Evolutionary conservation across 768 basidiomycete genomes (phyloP), one percentile per base, ranked within the genome.

Genomic region (Lactarius tabidus): DNA sequence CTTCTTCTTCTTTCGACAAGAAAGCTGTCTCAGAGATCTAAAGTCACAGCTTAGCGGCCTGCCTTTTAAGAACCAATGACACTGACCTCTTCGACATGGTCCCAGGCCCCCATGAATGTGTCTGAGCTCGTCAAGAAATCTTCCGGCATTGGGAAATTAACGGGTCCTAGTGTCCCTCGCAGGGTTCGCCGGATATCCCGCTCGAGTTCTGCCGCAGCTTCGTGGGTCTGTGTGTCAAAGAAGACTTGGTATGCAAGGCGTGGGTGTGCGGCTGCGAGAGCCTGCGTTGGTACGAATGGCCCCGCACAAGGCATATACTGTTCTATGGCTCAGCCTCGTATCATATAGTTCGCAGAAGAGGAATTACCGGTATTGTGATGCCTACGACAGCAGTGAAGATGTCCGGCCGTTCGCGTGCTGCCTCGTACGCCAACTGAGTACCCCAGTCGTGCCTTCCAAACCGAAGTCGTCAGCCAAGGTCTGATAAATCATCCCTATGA

Each of bases 401-500:
- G 68, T 90, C 89, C 0, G 89, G 90, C 20, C 87, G 77, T 76
- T 81, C 79, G 18, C 89, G 81, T 1, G 85, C 87, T 14, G 86
- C 84, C 72, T 90, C 87, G 69, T 85, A 87, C 67, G 89, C 90
- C 3, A 84, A 64, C 59, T 82, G 79, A 1, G 87, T 77, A 43
- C 90, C 90, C 90, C 90, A 91, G 66, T 91, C 90, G 70, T 91
- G 90, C 15, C 88, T 89, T 38, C 18, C 55, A 3, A 41, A 29
- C 10, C 20, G 17, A 29, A 15, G n/a, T 26, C 20, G 18, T 35
- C n/a, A 51, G 35, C 52, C 1, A 38, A 56, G 41, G 2, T 15
- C 28, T 20, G 4, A 9, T 29, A 17, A 23, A 12, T 4, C 33
- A 18, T 15, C 12, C 23, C 56, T 12, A 18, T 17, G 18, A 17